Conservation (phyloP, 2,329 filamentous ascomycete species). For the Colletotrichum graminicola region DNA sequence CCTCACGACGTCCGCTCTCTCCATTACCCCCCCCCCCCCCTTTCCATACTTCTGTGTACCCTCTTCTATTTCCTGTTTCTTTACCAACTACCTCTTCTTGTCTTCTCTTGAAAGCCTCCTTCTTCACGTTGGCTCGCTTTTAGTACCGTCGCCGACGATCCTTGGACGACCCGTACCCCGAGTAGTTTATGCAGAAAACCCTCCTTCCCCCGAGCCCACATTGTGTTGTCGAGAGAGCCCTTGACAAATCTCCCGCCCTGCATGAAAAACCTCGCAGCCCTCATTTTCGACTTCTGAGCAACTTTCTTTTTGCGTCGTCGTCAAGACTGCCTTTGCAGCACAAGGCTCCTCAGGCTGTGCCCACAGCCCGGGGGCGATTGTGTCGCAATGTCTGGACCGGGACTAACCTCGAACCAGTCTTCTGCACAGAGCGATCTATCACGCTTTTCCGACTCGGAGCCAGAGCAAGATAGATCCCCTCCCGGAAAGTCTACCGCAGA, state of each 20-base stretch:
- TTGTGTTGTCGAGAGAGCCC: not conserved
- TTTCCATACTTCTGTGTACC: not conserved
- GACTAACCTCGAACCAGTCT: slow-evolving; percentile 51
- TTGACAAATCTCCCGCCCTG: slow-evolving; percentile 12
- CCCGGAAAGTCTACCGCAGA: slow-evolving; percentile 57
- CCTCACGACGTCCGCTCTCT: slow-evolving; percentile 7
- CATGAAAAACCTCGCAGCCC: slow-evolving; percentile 28
- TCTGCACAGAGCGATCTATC: slow-evolving; percentile 52
- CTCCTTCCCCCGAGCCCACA: slow-evolving; percentile 8
- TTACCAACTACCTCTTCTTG: not conserved
- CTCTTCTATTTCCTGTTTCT: not conserved
- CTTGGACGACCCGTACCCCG: slow-evolving; percentile 5
- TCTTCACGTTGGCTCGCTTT: not conserved
- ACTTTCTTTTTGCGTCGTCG: not conserved
- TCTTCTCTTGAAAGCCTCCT: not conserved
- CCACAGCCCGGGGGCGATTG: slow-evolving; percentile 26
- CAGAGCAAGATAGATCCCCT: slow-evolving; percentile 51
- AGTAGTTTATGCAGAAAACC: not conserved
- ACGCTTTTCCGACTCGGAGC: slow-evolving; percentile 59
- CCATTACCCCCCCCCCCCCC: too few relatives aligned
- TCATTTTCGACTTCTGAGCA: slow-evolving; percentile 5
- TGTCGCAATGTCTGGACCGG: slow-evolving; percentile 43
- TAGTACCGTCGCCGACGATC: slow-evolving; percentile 5
- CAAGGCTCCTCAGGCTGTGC: slow-evolving; percentile 21
- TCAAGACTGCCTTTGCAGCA: slow-evolving; percentile 11